These are phyloP conservation scores for Entomophthora muscae DNA, from an alignment of 371 early-diverging fungal genomes.

Conservation along the genomic window DNA sequence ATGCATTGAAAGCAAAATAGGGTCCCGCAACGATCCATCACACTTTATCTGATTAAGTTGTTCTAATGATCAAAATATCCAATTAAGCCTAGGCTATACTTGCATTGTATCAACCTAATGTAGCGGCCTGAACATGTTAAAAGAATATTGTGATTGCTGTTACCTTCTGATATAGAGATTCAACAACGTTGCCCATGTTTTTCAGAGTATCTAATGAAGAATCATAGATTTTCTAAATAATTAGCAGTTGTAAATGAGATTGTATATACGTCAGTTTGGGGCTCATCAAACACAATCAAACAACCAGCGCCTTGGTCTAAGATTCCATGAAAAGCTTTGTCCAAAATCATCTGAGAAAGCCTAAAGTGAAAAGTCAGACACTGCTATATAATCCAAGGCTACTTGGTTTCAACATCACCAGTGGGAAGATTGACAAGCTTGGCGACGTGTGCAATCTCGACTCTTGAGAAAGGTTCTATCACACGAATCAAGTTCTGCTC, in stretches of 20 bases:
- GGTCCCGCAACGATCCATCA: too few species aligned
- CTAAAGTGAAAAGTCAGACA: constrained; percentile 12
- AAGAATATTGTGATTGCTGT: constrained; percentile 31
- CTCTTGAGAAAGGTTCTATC: constrained; percentile 95
- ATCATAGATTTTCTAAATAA: constrained; percentile 65
- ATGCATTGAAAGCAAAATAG: too few species aligned
- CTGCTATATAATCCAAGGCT: constrained; percentile 9
- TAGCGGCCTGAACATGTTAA: constrained; percentile 25
- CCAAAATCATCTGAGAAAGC: constrained; percentile 96
- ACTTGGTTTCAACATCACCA: constrained; percentile 81
- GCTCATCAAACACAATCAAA: constrained; percentile 83
- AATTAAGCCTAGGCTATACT: too few species aligned
- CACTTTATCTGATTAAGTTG: too few species aligned
- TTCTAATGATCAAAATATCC: too few species aligned
- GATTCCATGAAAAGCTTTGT: constrained; percentile 87
- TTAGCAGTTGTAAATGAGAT: background rate
- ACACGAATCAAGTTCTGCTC: constrained; percentile 94
- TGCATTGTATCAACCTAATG: constrained; percentile 23
- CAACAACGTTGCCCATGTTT: constrained; percentile 86
- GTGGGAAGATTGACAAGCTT: constrained; percentile 79
- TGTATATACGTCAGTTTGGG: constrained; percentile 52
- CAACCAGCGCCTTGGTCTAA: constrained; percentile 95
- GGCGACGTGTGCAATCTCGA: constrained; percentile 91
- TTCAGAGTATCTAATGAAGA: constrained; percentile 87
- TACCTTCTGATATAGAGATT: constrained; percentile 82